phyloP scores from a whole-genome alignment of 2,329 filamentous ascomycete genomes.

The Dothideomycetidae sp. region DNA sequence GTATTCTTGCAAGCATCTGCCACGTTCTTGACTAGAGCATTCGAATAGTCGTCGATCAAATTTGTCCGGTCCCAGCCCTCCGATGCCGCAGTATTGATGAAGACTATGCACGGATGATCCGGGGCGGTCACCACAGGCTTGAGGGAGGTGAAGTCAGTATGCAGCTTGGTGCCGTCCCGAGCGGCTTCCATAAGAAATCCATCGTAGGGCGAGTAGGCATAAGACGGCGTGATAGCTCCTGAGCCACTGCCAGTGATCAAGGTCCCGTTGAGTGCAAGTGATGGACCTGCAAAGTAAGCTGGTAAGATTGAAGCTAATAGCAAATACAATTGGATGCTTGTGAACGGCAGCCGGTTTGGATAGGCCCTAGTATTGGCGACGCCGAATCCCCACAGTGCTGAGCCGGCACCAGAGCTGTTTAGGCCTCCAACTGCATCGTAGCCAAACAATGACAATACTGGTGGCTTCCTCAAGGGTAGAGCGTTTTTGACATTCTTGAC shows the following conservation, averaged over 20 bases:
- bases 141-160: slow-evolving; percentile 42
- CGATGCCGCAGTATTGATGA: slow-evolving; percentile 41
- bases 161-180: slow-evolving; percentile 42
- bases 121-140: slow-evolving; percentile 36
- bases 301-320: slow-evolving; percentile 25
- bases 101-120: slow-evolving; percentile 35
- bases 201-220: slow-evolving; percentile 23
- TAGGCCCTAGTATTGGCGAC: slow-evolving; percentile 1
- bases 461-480: slow-evolving; percentile 38
- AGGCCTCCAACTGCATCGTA: slow-evolving; percentile 37
- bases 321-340: slow-evolving; percentile 10
- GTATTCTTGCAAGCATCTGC: slow-evolving; percentile 47
- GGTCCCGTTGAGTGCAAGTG: slow-evolving; percentile 17
- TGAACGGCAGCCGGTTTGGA: slow-evolving; percentile 7
- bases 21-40: slow-evolving; percentile 42
- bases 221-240: slow-evolving; percentile 21
- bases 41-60: slow-evolving; percentile 31
- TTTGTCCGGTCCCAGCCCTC: slow-evolving; percentile 26
- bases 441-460: slow-evolving; percentile 44
- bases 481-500: slow-evolving; percentile 46
- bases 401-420: slow-evolving; percentile 4
- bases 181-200: slow-evolving; percentile 23
- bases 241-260: slow-evolving; percentile 25
- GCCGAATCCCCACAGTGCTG: slow-evolving; percentile 3
- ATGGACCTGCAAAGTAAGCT: slow-evolving; percentile 5